Evolutionary conservation across 805 yeast species (phyloP).

Genomic region (Jamesozyma jinghongensis): DNA sequence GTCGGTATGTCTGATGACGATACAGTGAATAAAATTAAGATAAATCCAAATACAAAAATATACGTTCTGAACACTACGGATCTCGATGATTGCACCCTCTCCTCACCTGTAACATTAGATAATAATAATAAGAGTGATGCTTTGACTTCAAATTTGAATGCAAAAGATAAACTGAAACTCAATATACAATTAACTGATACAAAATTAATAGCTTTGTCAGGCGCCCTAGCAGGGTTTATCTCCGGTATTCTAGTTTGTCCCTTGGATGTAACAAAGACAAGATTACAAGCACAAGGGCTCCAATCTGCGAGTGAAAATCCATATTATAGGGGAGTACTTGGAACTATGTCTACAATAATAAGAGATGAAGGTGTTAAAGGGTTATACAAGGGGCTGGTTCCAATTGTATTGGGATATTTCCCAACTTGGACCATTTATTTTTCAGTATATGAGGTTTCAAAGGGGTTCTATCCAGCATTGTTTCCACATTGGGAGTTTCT

Average conservation of each 20-base stretch:
- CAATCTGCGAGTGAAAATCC: constrained; percentile 16
- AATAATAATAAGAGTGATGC: too few relatives aligned
- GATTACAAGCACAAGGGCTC: constrained; percentile 86
- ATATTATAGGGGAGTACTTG: constrained; percentile 50
- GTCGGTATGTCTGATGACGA: too few relatives aligned
- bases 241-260: constrained; percentile 93
- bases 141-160: too few relatives aligned
- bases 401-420: constrained; percentile 87
- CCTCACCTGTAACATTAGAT: too few relatives aligned
- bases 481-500: constrained; percentile 31
- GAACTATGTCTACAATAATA: constrained; percentile 57
- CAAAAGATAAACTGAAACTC: background rate
- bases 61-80: background rate
- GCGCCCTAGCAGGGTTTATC: constrained; percentile 88
- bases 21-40: background rate
- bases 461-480: constrained; percentile 41
- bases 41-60: constrained; percentile 10
- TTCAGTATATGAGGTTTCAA: constrained; percentile 76
- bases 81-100: too few relatives aligned
- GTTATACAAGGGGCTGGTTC: constrained; percentile 80
- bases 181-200: constrained; percentile 29
- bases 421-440: constrained; percentile 98
- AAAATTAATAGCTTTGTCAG: constrained; percentile 70
- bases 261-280: constrained; percentile 87
- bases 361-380: constrained; percentile 77